Evolutionary conservation across 176 grass and related monocot species (phyloP), one percentile per base, ranked within the genome.

Genomic region (Chrysopogon serrulatus): DNA sequence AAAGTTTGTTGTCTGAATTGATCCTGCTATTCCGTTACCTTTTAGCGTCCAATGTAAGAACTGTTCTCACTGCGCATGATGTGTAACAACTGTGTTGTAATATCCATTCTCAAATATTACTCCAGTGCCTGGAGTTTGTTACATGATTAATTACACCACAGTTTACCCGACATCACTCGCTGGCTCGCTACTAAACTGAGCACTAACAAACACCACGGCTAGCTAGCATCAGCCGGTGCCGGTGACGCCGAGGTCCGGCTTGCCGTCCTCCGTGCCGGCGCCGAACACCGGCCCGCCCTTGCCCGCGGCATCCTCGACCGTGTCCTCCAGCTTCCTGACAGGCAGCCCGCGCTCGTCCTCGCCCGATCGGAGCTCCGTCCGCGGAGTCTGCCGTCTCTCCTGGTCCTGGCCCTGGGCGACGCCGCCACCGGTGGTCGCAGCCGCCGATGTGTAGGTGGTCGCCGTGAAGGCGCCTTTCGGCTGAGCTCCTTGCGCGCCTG

Each of bases 401-500:
- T 90, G 72, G 19, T 35, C 78, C 61, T 90, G 70, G 14, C 27
- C 33, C 41, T 47, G 69, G 26, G 41, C 24, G 2, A 8, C 41
- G 42, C 26, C 51, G 26, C 30, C 26, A 10, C 23, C 26, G 10
- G 60, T 54, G 6, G 74, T 65, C 2, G 48, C 71, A 2, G 60
- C 0, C n/a, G 77, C 47, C 28, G 90, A 90, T 18, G 65, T 62
- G 84, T 94, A 89, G 36, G 88, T 94, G 56, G 95, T 92, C 54
- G 92, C 86, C 28, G 88, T 94, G 69, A 87, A 82, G n/a, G 86
- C 77, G 23, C 89, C 89, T 86, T 91, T 91, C 1, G 94, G 94
- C 72, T 90, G 88, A 49, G 91, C 94, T 62, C 94, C 94, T 77
- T 91, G 94, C 23, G 92, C 90, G 59, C 90, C 92, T 61, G 92